A percentile compares a stretch with the other conserved stretches of the same genome.
Conservation (phyloP, 1,139 yeast species). For the Scheffersomyces quercinus region DNA sequence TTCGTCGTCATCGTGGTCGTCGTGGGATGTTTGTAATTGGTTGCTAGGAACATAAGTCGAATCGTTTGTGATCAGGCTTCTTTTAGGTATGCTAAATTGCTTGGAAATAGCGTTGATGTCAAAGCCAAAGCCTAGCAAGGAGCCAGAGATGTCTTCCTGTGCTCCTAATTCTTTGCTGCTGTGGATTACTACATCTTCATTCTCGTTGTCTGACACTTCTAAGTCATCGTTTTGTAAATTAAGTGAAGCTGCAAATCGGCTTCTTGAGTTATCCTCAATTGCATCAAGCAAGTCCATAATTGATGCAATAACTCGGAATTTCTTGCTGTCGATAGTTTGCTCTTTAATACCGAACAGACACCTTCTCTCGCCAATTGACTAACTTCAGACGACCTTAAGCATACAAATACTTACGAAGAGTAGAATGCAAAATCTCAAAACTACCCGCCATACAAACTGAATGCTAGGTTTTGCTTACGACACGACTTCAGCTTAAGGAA, state of each 20-base stretch:
- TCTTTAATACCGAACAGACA: no score
- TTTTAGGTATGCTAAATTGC: neutral
- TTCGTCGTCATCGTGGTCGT: neutral
- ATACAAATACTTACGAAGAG: no score
- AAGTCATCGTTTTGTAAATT: no score
- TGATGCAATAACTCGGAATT: no score
- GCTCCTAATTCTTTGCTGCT: slow-evolving; percentile 9
- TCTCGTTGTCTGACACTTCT: neutral
- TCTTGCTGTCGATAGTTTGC: no score
- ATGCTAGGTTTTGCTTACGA: no score
- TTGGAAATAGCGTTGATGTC: slow-evolving; percentile 14
- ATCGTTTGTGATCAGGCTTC: no score
- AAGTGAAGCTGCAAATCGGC: slow-evolving; percentile 1
- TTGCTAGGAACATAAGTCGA: neutral
- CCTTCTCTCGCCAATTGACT: no score
- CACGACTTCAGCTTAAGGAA: no score
- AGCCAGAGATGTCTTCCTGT: slow-evolving; percentile 2
- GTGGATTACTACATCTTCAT: slow-evolving; percentile 1
- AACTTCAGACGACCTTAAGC: no score
- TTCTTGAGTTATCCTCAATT: slow-evolving; percentile 16
- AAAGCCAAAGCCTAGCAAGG: slow-evolving; percentile 12
- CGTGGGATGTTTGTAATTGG: neutral
- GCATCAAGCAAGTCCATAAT: slow-evolving; percentile 23
- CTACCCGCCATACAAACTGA: no score
- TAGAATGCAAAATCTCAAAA: no score